Base-by-base conservation (phyloP, 352 stramenopile genomes). In the Phytophthora kernoviae region DNA sequence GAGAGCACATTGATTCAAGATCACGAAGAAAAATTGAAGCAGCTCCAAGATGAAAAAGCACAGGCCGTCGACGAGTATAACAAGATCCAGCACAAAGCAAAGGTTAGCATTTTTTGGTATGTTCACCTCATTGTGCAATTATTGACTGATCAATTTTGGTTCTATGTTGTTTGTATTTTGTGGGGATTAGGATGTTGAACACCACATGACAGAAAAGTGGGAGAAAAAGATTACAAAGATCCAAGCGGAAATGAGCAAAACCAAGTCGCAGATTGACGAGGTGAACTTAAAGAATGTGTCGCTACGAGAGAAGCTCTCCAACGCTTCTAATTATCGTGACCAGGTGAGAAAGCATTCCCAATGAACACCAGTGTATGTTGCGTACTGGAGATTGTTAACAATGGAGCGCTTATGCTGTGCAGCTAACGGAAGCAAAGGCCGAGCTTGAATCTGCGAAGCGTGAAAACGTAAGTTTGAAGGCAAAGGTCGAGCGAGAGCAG, bases 261-360 rank as follows among this genome's bases (percentile, higher is more conserved):
- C 69, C 10, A 92, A 91, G 52, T 57, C 74, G 7, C 85, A 94
- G 36, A 68, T 90, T 49, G 83, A 96, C 36, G 84, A 88, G n/a
- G 37, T 90, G 8, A 79, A 79, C 22, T 47, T 92, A 17, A 96
- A 96, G 50, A 96, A 91, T 49, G 75, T 87, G 24, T 74, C 77
- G 10, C 45, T 96, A 30, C 73, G 83, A 67, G 77, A 92, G 43
- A 90, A 88, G 40, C 53, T 96, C 9, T 65, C 79, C 3, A 87
- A 78, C 10, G 75, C 70, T 40, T 83, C 80, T 10, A 68, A 47
- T 4, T 82, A 81, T 52, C 78, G 84, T 58, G 84, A 96, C 59
- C 81, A 94, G 81, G 86, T 94, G 33, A 9, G 57, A n/a, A n/a
- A 33, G 15, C 9, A 32, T 34, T 36, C 3, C 20, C 14, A 10